Base-by-base conservation (phyloP, 2,329 filamentous ascomycete genomes). In the Macrophomina tecta region DNA sequence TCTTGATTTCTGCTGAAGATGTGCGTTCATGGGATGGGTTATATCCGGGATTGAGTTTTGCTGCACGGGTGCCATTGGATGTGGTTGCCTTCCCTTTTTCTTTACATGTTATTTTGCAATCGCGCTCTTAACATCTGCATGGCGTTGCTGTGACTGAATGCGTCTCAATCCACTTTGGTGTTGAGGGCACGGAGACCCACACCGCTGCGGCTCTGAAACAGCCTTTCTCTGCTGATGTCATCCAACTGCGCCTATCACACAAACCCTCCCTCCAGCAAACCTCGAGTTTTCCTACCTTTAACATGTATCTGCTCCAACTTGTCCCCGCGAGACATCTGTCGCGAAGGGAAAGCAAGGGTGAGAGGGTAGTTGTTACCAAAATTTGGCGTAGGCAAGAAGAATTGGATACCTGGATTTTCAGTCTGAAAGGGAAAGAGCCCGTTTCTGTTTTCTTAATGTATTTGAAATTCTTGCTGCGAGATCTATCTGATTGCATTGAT, bases 11-110 rank as follows among this genome's bases (percentile, higher is more conserved):
- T 62, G 45, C 18, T 62, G 58, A 62, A 62, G 58, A 62, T 62
- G 58, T 62, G 58, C 58, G 58, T 62, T 62, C 32, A 62, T 18
- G 58, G 58, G 46, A 62, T 62, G 58, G 58, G 58, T 18, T 62
- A 62, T 62, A 62, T 62, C 58, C 58, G 58, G 58, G 32, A 49
- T 62, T 49, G 58, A 62, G 58, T 49, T 49, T 60, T 34, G n/a
- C 18, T 62, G 58, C 58, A 62, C 32, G 16, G 23, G n/a, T 40
- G 58, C 58, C 32, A 45, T 62, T 30, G 42, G 58, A 38, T 23
- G 58, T 49, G 58, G 16, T 34, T 51, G 23, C 18, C 14, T 48
- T 62, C 34, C 34, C 34, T 49, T 49, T 49, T 49, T 49, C 12
- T 9, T 51, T 34, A 34, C 28, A 49, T 48, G 32, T 23, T 60